Evolutionary conservation across 352 stramenopile species (phyloP).

Genomic region (Pythium aquatile): DNA sequence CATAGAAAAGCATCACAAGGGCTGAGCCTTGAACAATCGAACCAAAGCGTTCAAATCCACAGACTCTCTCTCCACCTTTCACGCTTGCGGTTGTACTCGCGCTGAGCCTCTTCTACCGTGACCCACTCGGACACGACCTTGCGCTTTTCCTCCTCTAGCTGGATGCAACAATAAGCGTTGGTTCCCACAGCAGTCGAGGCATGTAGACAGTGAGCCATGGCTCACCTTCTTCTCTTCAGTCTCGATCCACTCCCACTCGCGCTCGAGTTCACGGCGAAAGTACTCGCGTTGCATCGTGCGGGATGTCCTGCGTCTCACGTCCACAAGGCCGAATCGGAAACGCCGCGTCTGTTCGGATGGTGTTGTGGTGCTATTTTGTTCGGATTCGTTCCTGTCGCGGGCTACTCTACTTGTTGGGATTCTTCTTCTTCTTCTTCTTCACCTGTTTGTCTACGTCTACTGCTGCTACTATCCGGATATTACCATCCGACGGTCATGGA

Average conservation of each 20-base stretch:
- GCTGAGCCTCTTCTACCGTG: slow-evolving; percentile 57
- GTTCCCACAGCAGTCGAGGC: not conserved
- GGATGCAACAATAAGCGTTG: not conserved
- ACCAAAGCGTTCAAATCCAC: not conserved
- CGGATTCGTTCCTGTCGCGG: slow-evolving; percentile 3
- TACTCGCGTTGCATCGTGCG: slow-evolving; percentile 43
- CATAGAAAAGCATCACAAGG: not conserved
- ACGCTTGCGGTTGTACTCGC: slow-evolving; percentile 60
- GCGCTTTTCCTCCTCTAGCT: slow-evolving; percentile 78
- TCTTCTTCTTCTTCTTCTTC: slow-evolving; percentile 4
- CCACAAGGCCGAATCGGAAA: not conserved
- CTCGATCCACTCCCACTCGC: slow-evolving; percentile 58
- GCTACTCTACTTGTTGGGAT: slow-evolving; percentile 7
- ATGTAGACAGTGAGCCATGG: not conserved
- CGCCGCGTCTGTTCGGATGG: slow-evolving; percentile 11
- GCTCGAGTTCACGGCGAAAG: slow-evolving; percentile 55
- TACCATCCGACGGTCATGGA: slow-evolving; percentile 82
- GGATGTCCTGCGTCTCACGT: not conserved
- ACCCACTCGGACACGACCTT: slow-evolving; percentile 74
- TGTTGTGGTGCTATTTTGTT: slow-evolving; percentile 4
- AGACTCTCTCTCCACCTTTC: slow-evolving; percentile 36
- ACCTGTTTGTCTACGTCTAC: not conserved
- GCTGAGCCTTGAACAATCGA: not conserved
- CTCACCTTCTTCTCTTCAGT: slow-evolving; percentile 60
- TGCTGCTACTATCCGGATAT: slow-evolving; percentile 4